Evolutionary conservation across 2,329 filamentous ascomycete genomes (phyloP).

Genomic region (Colletotrichum sp.): DNA sequence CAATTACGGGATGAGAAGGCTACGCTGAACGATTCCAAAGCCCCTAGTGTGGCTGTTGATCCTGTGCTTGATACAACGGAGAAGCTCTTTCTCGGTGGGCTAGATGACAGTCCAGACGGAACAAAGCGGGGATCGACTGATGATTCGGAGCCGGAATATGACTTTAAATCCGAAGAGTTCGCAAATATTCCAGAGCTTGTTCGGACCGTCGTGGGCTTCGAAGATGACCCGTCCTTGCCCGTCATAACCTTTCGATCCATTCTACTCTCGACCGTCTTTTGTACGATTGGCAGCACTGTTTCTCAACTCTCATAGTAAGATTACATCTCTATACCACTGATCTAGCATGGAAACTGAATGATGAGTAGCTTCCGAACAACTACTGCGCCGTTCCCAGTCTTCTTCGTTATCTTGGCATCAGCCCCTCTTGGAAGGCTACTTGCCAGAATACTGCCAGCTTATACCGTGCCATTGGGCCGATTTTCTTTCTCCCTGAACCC

Average conservation of each 20-base stretch:
- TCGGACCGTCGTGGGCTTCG: constrained; percentile 60
- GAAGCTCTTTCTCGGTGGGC: not conserved
- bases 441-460: constrained; percentile 53
- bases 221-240: constrained; percentile 59
- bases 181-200: constrained; percentile 36
- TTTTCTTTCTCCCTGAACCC: constrained; percentile 60
- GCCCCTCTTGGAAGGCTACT: constrained; percentile 60
- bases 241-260: constrained; percentile 67
- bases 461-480: constrained; percentile 51
- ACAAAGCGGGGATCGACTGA: not conserved
- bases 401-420: constrained; percentile 65
- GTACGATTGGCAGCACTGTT: not conserved
- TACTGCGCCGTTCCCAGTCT: constrained; percentile 62
- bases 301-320: constrained; percentile 15
- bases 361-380: constrained; percentile 64
- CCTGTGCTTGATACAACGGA: not conserved
- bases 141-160: constrained; percentile 9
- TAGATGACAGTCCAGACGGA: not conserved
- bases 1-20: not conserved
- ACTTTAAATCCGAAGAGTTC: constrained; percentile 17
- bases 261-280: constrained; percentile 47
- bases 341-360: constrained; percentile 30
- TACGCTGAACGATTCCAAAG: not conserved
- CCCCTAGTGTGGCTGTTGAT: not conserved
- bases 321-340: accelerated